Evolutionary conservation across 768 basidiomycete species (phyloP).

Genomic region (Kwoniella sp.): DNA sequence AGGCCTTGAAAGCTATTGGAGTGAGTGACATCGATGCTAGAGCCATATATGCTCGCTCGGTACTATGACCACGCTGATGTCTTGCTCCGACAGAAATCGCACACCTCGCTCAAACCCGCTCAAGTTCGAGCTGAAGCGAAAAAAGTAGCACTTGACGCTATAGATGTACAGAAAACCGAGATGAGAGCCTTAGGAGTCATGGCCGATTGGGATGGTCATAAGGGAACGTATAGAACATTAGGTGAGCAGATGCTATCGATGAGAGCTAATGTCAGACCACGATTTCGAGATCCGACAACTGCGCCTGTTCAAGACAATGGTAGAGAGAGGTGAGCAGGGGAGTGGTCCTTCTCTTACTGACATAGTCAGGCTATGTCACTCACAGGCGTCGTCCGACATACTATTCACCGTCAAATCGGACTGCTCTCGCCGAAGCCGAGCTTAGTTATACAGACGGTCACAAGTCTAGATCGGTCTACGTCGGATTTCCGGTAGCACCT

Average conservation of each 20-base stretch:
- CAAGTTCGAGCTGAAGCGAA: constrained; percentile 68
- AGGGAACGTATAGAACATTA: constrained; percentile 71
- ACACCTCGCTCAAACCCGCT: constrained; percentile 59
- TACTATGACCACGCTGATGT: neutral
- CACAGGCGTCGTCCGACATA: constrained; percentile 84
- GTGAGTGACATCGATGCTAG: constrained; percentile 55
- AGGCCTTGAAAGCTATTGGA: constrained; percentile 71
- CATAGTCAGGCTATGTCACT: constrained; percentile 67
- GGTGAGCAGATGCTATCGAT: constrained; percentile 54
- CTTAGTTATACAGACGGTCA: constrained; percentile 85
- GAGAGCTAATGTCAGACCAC: constrained; percentile 58
- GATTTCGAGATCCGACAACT: constrained; percentile 84
- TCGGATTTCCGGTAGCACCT: constrained; percentile 63
- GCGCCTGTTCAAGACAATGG: constrained; percentile 78
- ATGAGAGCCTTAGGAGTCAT: constrained; percentile 80
- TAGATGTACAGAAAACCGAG: constrained; percentile 70
- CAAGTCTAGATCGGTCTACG: constrained; percentile 79
- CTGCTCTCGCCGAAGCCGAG: constrained; percentile 93
- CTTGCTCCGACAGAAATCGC: constrained; percentile 56
- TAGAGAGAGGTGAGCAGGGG: constrained; percentile 64
- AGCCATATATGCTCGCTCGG: too few species aligned
- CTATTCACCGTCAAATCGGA: constrained; percentile 89
- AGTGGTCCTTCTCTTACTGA: constrained; percentile 1
- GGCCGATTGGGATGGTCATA: constrained; percentile 73
- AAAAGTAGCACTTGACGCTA: constrained; percentile 66